Conservation (phyloP, 108 stramenopile species). For the Pseudonitzschia multistriata region DNA sequence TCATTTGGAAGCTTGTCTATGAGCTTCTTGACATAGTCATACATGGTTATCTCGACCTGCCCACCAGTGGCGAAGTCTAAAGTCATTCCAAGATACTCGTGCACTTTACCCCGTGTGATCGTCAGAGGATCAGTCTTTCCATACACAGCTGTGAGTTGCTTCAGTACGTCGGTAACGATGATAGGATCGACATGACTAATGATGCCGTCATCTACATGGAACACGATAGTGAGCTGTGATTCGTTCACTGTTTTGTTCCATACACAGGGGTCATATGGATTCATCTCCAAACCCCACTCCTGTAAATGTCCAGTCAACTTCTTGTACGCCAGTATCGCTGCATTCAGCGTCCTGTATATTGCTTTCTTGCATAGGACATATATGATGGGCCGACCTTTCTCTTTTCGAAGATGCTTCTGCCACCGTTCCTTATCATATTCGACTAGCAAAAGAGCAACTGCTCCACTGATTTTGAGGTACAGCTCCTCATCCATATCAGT, state of each 20-base stretch:
- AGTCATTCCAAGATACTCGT: too few species aligned
- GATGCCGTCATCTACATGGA: constrained; percentile 52
- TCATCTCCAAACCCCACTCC: constrained; percentile 26
- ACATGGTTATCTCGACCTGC: too few species aligned
- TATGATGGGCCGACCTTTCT: not conserved
- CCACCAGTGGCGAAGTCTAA: too few species aligned
- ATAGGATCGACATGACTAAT: too few species aligned
- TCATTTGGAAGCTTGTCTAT: too few species aligned
- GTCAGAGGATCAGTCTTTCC: too few species aligned
- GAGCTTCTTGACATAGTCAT: too few species aligned
- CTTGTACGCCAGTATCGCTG: constrained; percentile 33
- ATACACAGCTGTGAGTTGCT: too few species aligned
- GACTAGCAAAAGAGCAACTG: not conserved
- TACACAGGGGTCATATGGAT: constrained; percentile 36
- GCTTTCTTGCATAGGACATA: constrained; percentile 6
- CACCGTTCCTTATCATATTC: not conserved
- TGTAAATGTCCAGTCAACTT: constrained; percentile 10
- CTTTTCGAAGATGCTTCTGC: not conserved
- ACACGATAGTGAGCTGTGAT: constrained; percentile 33
- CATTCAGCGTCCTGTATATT: constrained; percentile 32
- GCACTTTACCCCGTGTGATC: too few species aligned
- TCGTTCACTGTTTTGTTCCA: constrained; percentile 39
- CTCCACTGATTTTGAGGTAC: not conserved
- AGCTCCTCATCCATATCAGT: constrained; percentile 17
- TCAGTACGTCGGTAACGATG: too few species aligned